These are phyloP conservation scores for Rugosomyces carneus DNA, from an alignment of 1,284 basidiomycete genomes.

Conservation along the genomic window DNA sequence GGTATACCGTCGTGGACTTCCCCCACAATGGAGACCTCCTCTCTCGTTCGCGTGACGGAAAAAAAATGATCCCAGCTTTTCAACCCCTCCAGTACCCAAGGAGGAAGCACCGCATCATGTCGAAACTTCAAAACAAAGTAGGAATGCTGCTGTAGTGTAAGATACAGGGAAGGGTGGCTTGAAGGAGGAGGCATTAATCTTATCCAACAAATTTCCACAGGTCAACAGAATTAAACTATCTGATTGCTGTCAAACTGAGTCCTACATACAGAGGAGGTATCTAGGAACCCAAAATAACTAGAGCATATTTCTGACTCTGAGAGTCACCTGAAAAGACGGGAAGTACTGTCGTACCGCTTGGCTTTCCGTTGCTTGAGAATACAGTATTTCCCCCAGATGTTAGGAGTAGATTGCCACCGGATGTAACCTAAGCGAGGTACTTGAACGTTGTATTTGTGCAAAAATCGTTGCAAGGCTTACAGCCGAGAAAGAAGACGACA, in stretches of 20 bases:
- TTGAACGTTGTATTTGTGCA: not conserved
- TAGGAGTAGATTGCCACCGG: conserved; percentile 42
- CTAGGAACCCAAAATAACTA: conserved; percentile 30
- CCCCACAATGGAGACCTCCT: conserved; percentile 58
- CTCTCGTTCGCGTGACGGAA: conserved; percentile 51
- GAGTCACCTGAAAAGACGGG: conserved; percentile 44
- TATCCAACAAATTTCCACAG: not conserved
- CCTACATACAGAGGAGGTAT: not conserved
- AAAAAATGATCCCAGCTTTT: conserved; percentile 34
- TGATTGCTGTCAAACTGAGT: not conserved
- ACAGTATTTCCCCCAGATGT: conserved; percentile 45
- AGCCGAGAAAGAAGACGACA: conserved; percentile 45
- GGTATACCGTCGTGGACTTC: conserved; percentile 33
- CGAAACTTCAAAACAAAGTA: conserved; percentile 28
- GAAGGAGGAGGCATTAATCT: conserved; percentile 43
- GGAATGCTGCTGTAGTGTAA: conserved; percentile 40
- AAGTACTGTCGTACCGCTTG: conserved; percentile 48
- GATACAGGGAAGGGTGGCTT: conserved; percentile 39
- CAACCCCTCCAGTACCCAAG: conserved; percentile 24
- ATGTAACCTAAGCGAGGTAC: conserved; percentile 31
- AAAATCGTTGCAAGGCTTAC: conserved; percentile 26
- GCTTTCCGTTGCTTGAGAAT: conserved; percentile 45
- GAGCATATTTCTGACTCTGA: conserved; percentile 37
- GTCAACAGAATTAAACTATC: not conserved
- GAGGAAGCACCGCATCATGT: conserved; percentile 25